phyloP scores from a whole-genome alignment of 495 filamentous ascomycete species.

The Amorphotheca resinae region DNA sequence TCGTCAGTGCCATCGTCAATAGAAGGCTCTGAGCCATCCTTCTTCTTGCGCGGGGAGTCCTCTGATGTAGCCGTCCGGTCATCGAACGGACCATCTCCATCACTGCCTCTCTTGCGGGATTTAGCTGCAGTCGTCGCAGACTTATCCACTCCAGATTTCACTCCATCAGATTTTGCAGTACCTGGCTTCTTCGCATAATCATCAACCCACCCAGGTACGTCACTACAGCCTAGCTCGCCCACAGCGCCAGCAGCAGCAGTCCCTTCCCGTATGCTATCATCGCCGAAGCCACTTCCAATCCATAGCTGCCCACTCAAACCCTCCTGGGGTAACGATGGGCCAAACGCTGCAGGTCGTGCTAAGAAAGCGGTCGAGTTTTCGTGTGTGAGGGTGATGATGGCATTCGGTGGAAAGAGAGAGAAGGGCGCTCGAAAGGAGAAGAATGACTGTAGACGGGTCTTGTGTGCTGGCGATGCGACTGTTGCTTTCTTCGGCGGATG shows the following conservation, averaged over 20 bases:
- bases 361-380: slow-evolving; percentile 97
- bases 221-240: slow-evolving; percentile 92
- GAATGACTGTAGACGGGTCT: slow-evolving; percentile 10
- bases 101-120: slow-evolving; percentile 8
- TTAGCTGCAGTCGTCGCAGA: slow-evolving; percentile 6
- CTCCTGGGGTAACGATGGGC: slow-evolving; percentile 58
- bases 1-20: slow-evolving; percentile 82
- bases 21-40: slow-evolving; percentile 1
- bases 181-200: slow-evolving; percentile 26
- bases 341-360: slow-evolving; percentile 86
- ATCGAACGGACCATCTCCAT: slow-evolving; percentile 12
- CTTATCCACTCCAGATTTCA: slow-evolving; percentile 9
- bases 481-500: slow-evolving; percentile 8
- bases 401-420: slow-evolving; percentile 85
- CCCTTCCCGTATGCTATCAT: slow-evolving; percentile 50
- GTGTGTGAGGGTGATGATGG: slow-evolving; percentile 90
- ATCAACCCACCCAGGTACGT: slow-evolving; percentile 85
- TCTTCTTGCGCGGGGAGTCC: neutral
- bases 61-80: slow-evolving; percentile 4
- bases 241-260: slow-evolving; percentile 43
- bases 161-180: slow-evolving; percentile 7
- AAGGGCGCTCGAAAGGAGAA: slow-evolving; percentile 40
- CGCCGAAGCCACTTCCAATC: slow-evolving; percentile 82
- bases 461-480: slow-evolving; percentile 1
- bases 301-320: slow-evolving; percentile 78